Conservation (phyloP, 345 rosid genomes). For the Gossypium herbaceum region DNA sequence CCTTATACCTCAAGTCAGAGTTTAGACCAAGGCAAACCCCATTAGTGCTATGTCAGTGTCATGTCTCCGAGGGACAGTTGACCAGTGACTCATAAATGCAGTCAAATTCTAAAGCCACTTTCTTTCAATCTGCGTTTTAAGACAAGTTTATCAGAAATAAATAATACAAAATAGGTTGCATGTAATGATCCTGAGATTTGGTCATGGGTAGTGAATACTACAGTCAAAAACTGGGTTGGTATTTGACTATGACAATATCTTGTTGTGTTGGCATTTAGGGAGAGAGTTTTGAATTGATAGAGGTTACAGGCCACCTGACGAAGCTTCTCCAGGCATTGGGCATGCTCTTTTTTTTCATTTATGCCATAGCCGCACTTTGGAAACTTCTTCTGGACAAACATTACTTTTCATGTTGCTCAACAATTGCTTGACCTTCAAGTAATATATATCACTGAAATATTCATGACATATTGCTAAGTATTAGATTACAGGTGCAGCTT, state of each 20-base stretch:
- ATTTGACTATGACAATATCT: conserved; percentile 4
- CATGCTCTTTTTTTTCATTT: not conserved
- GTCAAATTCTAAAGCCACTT: not conserved
- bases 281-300: not conserved
- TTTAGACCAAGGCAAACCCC: not conserved
- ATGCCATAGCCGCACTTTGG: not conserved
- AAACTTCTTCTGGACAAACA: conserved; percentile 8
- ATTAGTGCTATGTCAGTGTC: not conserved
- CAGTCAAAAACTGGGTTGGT: conserved; percentile 1
- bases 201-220: not conserved
- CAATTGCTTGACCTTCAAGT: not conserved
- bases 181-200: not conserved
- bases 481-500: too few species aligned
- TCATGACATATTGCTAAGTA: too few species aligned
- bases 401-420: not conserved
- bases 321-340: not conserved
- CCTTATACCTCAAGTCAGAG: not conserved
- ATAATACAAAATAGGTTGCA: not conserved
- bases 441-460: too few species aligned
- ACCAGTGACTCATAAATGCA: not conserved
- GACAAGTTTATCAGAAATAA: not conserved
- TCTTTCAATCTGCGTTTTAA: not conserved
- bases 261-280: not conserved
- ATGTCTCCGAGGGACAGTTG: not conserved
- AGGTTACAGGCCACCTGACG: conserved; percentile 4